Percentiles rank a stretch among this genome's conserved stretches.
These are phyloP conservation scores for Spinacia oleracea DNA, from an alignment of 179 eudicot genomes.

Conservation along the genomic window DNA sequence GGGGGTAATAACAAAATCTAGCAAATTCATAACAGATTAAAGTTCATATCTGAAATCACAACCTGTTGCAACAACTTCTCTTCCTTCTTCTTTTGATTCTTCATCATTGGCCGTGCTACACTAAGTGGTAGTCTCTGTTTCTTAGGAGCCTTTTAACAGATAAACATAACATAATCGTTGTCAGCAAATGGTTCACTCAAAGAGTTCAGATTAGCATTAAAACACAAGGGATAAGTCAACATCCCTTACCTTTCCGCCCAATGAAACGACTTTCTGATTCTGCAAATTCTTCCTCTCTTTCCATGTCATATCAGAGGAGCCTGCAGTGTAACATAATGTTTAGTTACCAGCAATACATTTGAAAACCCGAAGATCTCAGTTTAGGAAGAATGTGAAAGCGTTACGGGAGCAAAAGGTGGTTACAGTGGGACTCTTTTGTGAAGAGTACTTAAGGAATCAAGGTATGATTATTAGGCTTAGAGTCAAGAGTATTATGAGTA, in stretches of 20 bases:
- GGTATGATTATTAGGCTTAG: too few species aligned
- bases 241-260: constrained; percentile 85
- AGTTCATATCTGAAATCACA: constrained; percentile 30
- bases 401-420: too few species aligned
- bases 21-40: neutral
- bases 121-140: constrained; percentile 77
- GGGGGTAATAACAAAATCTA: neutral
- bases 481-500: too few species aligned
- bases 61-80: constrained; percentile 72
- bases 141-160: constrained; percentile 62
- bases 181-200: constrained; percentile 5
- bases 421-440: too few species aligned
- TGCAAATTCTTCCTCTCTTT: constrained; percentile 86
- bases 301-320: constrained; percentile 84
- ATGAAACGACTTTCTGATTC: constrained; percentile 71
- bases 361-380: neutral
- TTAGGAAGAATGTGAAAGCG: too few species aligned
- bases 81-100: constrained; percentile 78
- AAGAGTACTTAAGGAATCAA: too few species aligned
- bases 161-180: neutral
- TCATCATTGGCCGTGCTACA: constrained; percentile 63
- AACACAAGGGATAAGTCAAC: neutral
- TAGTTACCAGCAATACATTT: neutral
- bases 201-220: neutral
- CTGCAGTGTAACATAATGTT: constrained; percentile 35